A percentile compares a stretch with the other conserved stretches of the same genome.
Evolutionary conservation across 208 protist species (phyloP).

Genomic region (Trypanosoma vivax): DNA sequence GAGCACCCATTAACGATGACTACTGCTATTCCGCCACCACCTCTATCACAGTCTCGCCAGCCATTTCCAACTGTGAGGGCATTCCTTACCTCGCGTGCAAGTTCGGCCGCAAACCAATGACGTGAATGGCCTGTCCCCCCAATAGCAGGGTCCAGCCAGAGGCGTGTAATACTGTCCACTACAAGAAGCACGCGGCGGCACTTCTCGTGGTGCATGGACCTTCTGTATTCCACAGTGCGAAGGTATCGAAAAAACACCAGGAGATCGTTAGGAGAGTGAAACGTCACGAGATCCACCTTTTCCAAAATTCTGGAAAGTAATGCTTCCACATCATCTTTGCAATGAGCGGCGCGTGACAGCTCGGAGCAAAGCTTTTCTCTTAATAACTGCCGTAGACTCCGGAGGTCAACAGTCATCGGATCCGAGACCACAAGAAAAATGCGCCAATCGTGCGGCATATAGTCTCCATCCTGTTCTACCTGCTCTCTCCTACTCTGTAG

Average conservation of each 20-base stretch:
- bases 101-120: constrained; percentile 16
- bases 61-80: constrained; percentile 15
- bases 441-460: constrained; percentile 10
- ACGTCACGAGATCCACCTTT: constrained; percentile 11
- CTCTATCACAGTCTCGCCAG: not conserved
- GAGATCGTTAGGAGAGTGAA: constrained; percentile 14
- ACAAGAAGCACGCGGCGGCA: constrained; percentile 12
- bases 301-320: not conserved
- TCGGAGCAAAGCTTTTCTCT: not conserved
- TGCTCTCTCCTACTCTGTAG: not conserved
- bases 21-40: constrained; percentile 8
- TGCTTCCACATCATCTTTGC: not conserved
- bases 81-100: constrained; percentile 13
- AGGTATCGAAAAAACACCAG: constrained; percentile 18
- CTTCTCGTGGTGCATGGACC: not conserved
- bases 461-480: not conserved
- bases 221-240: constrained; percentile 2
- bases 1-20: constrained; percentile 18
- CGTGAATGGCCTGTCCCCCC: constrained; percentile 9
- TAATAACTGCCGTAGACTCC: not conserved
- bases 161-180: constrained; percentile 12
- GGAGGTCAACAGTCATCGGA: constrained; percentile 1
- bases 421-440: constrained; percentile 13
- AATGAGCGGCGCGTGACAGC: not conserved
- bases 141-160: constrained; percentile 13